Evolutionary conservation across 176 grass and related monocot species (phyloP).

Genomic region (Poa annua): DNA sequence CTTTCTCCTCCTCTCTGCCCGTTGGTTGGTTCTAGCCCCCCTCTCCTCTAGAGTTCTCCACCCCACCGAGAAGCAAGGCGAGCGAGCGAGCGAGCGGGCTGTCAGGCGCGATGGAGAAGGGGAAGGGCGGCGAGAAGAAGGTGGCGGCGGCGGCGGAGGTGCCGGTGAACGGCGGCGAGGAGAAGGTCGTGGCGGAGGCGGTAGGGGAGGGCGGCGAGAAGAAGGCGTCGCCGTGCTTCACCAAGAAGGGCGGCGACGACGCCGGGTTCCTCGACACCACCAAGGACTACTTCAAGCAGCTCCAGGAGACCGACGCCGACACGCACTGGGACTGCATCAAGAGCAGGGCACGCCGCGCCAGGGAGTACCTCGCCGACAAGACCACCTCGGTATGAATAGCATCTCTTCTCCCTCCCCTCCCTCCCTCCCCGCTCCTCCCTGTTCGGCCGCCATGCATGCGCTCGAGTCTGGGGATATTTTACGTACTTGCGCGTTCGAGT

Average conservation of each 20-base stretch:
- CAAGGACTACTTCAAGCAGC: slow-evolving; percentile 60
- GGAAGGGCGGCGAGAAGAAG: background rate
- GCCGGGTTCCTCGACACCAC: slow-evolving; percentile 46
- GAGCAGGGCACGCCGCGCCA: slow-evolving; percentile 42
- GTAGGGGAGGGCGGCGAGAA: background rate
- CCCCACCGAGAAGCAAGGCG: background rate
- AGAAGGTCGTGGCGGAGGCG: background rate
- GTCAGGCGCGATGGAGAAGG: slow-evolving; percentile 27
- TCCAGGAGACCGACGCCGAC: slow-evolving; percentile 48
- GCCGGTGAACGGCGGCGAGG: background rate
- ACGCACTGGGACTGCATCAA: slow-evolving; percentile 73
- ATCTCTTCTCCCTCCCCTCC: background rate
- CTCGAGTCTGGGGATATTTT: background rate
- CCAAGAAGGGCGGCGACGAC: slow-evolving; percentile 44
- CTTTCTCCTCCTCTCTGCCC: background rate
- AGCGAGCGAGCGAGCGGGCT: background rate
- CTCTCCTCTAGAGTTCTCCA: background rate
- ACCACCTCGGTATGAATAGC: slow-evolving; percentile 26
- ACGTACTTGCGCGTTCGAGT: background rate
- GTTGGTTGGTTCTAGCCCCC: slow-evolving; percentile 5
- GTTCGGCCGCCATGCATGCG: background rate
- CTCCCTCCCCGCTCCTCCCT: background rate
- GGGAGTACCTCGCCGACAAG: slow-evolving; percentile 48
- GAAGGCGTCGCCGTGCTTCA: slow-evolving; percentile 45
- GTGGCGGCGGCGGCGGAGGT: background rate